Percentiles rank a stretch among this genome's conserved stretches.
Conservation (phyloP, 2,329 filamentous ascomycete species). For the Epichloe bromicola region DNA sequence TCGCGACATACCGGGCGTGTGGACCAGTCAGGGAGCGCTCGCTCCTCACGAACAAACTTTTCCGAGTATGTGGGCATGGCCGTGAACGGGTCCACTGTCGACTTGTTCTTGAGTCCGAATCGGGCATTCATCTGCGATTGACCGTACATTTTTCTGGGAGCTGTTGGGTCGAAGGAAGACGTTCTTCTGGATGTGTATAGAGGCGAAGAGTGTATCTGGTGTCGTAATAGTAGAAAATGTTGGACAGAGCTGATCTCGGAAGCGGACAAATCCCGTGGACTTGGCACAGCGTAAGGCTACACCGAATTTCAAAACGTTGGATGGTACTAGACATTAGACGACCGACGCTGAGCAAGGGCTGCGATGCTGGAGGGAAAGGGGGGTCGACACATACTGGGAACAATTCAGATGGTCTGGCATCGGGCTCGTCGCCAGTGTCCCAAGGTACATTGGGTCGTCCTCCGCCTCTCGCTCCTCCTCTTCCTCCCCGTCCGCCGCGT, state of each 20-base stretch:
- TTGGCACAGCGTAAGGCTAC: conserved; percentile 38
- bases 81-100: conserved; percentile 44
- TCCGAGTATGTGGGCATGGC: conserved; percentile 45
- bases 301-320: not conserved
- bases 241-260: conserved; percentile 35
- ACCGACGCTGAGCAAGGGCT: not conserved
- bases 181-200: conserved; percentile 44
- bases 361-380: not conserved
- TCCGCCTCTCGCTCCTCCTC: conserved; percentile 33
- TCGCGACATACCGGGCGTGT: conserved; percentile 36
- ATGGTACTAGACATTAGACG: not conserved
- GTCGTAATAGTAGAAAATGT: conserved; percentile 41
- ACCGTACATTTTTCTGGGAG: conserved; percentile 33
- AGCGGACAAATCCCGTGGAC: conserved; percentile 27
- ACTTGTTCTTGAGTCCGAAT: conserved; percentile 41
- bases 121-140: conserved; percentile 45
- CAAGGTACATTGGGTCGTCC: conserved; percentile 37
- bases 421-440: conserved; percentile 40
- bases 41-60: conserved; percentile 37
- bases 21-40: conserved; percentile 40
- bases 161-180: conserved; percentile 25
- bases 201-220: conserved; percentile 40
- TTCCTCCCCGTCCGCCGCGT: conserved; percentile 37
- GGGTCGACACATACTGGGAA: conserved; percentile 36
- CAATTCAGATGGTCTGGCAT: conserved; percentile 44